A percentile compares a stretch with the other conserved stretches of the same genome.
Conservation (phyloP, 257 asterid species). For the Jasminum sambac region DNA sequence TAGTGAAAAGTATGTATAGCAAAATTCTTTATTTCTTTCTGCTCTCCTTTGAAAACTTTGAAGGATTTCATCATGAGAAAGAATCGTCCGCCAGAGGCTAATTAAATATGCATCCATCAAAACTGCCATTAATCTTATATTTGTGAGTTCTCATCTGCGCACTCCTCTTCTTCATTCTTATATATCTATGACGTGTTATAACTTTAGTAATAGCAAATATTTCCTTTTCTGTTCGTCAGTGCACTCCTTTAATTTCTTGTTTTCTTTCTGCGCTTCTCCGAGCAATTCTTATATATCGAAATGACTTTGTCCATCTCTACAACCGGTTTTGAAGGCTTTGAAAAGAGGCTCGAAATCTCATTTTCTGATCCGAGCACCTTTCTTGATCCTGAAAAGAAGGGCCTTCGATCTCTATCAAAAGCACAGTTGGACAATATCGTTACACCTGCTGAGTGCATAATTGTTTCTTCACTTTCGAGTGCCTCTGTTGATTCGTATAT, state of each 20-base stretch:
- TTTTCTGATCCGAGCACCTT: conserved; percentile 66
- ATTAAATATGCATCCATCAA: too few relatives aligned
- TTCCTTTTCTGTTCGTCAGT: conserved; percentile 33
- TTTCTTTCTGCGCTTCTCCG: conserved; percentile 20
- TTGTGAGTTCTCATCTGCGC: too few relatives aligned
- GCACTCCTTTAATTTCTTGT: conserved; percentile 51
- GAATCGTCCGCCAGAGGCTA: too few relatives aligned
- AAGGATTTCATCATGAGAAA: too few relatives aligned
- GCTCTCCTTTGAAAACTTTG: too few relatives aligned
- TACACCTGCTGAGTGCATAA: conserved; percentile 82
- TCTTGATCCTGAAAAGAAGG: conserved; percentile 79
- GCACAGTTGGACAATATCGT: conserved; percentile 69
- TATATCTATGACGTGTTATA: conserved; percentile 58
- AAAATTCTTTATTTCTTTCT: too few relatives aligned
- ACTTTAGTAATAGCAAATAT: conserved; percentile 19
- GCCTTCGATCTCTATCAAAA: conserved; percentile 63
- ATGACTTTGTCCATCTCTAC: conserved; percentile 68
- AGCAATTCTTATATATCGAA: conserved; percentile 22
- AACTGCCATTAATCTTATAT: too few relatives aligned
- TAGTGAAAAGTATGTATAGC: too few relatives aligned
- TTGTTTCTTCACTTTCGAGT: conserved; percentile 67
- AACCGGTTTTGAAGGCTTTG: conserved; percentile 85
- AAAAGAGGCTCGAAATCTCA: conserved; percentile 79
- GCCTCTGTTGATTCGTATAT: conserved; percentile 67
- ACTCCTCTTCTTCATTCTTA: too few relatives aligned